phyloP scores from a whole-genome alignment of 768 basidiomycete species.

The Podaxis sp. region DNA sequence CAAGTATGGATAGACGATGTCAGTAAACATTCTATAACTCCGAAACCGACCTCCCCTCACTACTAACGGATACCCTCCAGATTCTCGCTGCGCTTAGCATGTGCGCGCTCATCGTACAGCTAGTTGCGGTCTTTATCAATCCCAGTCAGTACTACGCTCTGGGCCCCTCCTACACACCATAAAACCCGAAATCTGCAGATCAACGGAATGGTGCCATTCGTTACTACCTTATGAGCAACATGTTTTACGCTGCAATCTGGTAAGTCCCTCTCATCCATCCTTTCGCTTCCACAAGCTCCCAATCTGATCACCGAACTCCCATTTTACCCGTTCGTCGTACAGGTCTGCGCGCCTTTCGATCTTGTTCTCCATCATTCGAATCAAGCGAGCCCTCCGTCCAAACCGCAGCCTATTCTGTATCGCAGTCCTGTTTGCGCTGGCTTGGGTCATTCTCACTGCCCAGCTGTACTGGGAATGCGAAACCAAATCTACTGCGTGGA shows the following conservation, averaged over 20 bases:
- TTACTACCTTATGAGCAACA: slow-evolving; percentile 36
- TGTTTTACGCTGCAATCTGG: slow-evolving; percentile 41
- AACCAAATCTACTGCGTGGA: slow-evolving; percentile 19
- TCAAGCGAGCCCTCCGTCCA: slow-evolving; percentile 32
- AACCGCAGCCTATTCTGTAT: slow-evolving; percentile 19
- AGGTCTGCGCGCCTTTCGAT: slow-evolving; percentile 7
- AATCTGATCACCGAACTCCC: background rate
- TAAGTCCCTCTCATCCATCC: slow-evolving; percentile 15
- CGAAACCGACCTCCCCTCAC: background rate
- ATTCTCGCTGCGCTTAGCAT: background rate
- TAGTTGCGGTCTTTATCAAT: slow-evolving; percentile 1
- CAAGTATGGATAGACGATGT: slow-evolving; percentile 11
- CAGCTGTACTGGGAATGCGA: slow-evolving; percentile 49
- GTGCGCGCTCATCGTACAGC: slow-evolving; percentile 1
- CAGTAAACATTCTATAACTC: background rate
- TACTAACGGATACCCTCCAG: background rate
- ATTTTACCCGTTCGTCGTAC: background rate
- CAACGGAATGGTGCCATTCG: slow-evolving; percentile 21
- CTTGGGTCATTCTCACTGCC: slow-evolving; percentile 35
- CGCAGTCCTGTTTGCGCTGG: slow-evolving; percentile 29
- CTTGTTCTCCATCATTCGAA: slow-evolving; percentile 49
- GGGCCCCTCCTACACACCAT: background rate
- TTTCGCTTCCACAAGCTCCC: background rate
- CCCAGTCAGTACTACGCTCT: background rate
- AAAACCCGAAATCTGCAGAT: background rate